Conservation (phyloP, 164 flowering plant species). For the Kingdonia uniflora region DNA sequence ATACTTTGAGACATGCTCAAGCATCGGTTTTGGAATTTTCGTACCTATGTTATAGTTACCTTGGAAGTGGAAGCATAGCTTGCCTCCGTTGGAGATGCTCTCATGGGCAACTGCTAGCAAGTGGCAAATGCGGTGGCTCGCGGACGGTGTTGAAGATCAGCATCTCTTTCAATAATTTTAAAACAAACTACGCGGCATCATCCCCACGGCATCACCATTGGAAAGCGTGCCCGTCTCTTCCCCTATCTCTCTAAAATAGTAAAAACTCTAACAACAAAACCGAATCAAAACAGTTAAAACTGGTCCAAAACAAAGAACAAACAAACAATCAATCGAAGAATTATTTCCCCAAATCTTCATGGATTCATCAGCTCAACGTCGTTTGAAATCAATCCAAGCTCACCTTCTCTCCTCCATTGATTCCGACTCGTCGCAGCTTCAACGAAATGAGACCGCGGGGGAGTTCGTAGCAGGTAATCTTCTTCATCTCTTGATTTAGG, state of each 20-base stretch:
- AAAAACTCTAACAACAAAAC: neutral
- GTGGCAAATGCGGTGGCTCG: no score
- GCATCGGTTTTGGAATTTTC: no score
- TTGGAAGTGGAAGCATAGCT: no score
- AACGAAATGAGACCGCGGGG: slow-evolving; percentile 18
- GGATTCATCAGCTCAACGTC: slow-evolving; percentile 30
- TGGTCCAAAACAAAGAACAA: neutral
- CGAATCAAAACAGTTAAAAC: neutral
- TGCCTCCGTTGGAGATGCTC: no score
- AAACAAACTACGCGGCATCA: no score
- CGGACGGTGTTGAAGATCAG: no score
- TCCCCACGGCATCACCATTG: slow-evolving; percentile 5
- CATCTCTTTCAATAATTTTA: no score
- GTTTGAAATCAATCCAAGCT: slow-evolving; percentile 25
- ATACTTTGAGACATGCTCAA: no score
- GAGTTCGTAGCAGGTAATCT: slow-evolving; percentile 24
- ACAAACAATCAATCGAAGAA: neutral
- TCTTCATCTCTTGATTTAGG: neutral
- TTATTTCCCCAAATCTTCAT: neutral
- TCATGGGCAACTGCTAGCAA: no score
- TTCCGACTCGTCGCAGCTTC: slow-evolving; percentile 10
- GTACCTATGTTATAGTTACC: no score
- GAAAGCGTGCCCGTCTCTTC: slow-evolving; percentile 8
- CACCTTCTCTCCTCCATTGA: slow-evolving; percentile 18
- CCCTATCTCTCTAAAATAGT: neutral